Percentiles rank a stretch among this genome's conserved stretches.
These are phyloP conservation scores for Wickerhamomyces chambardii DNA, from an alignment of 805 yeast genomes.

Conservation along the genomic window DNA sequence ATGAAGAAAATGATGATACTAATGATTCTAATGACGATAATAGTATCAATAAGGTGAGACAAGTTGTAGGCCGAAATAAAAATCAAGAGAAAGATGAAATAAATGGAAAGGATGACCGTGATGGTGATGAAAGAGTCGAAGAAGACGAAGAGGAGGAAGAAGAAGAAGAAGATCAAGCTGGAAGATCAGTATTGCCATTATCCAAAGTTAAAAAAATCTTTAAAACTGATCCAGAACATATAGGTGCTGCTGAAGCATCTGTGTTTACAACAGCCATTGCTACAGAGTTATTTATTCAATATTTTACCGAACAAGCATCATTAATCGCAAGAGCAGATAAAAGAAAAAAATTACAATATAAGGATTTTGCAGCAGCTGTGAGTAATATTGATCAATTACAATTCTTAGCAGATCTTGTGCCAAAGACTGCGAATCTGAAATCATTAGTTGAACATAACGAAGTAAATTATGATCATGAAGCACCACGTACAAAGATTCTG, in stretches of 20 bases:
- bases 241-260: slow-evolving; percentile 58
- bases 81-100: slow-evolving; percentile 5
- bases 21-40: no score
- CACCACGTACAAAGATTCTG: slow-evolving; percentile 8
- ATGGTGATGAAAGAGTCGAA: slow-evolving; percentile 3
- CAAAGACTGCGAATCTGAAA: slow-evolving; percentile 44
- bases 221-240: slow-evolving; percentile 68
- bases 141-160: slow-evolving; percentile 8
- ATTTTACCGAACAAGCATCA: slow-evolving; percentile 63
- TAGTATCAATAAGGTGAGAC: no score
- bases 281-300: slow-evolving; percentile 64
- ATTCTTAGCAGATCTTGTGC: slow-evolving; percentile 61
- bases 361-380: slow-evolving; percentile 62
- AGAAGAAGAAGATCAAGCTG: slow-evolving; percentile 20
- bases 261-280: slow-evolving; percentile 74
- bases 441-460: slow-evolving; percentile 35
- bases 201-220: slow-evolving; percentile 64
- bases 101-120: slow-evolving; percentile 1
- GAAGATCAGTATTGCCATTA: slow-evolving; percentile 42
- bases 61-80: neutral
- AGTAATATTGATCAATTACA: slow-evolving; percentile 46
- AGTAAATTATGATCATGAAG: slow-evolving; percentile 17
- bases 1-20: neutral
- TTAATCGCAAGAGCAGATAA: slow-evolving; percentile 54
- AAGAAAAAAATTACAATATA: slow-evolving; percentile 61